A percentile compares a stretch with the other conserved stretches of the same genome.
phyloP scores from a whole-genome alignment of 2,329 filamentous ascomycete species.

The Cladobotryum mycophilum region DNA sequence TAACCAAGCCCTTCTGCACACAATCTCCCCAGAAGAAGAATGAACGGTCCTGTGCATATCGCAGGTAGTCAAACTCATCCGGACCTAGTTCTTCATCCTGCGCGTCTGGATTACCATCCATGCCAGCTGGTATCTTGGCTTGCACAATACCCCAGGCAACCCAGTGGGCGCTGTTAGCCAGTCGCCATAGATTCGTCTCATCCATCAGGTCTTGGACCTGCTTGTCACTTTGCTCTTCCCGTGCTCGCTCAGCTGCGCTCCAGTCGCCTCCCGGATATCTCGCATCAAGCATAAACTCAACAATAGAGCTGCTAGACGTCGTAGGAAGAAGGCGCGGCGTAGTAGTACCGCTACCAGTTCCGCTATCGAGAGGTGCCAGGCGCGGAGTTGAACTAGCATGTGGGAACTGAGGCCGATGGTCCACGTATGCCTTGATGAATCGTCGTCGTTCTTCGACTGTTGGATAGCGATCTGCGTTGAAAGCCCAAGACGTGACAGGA shows the following conservation, averaged over 20 bases:
- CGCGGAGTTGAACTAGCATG: slow-evolving; percentile 47
- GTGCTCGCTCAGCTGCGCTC: slow-evolving; percentile 47
- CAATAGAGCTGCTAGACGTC: slow-evolving; percentile 45
- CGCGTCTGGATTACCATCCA: slow-evolving; percentile 41
- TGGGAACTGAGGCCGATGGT: slow-evolving; percentile 66
- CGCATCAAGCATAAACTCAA: slow-evolving; percentile 79
- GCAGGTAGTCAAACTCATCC: slow-evolving; percentile 87
- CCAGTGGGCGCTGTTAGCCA: slow-evolving; percentile 86
- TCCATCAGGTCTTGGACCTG: slow-evolving; percentile 65
- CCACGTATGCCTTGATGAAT: slow-evolving; percentile 81
- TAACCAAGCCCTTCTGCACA: slow-evolving; percentile 67
- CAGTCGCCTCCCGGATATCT: slow-evolving; percentile 50
- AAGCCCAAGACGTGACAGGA: slow-evolving; percentile 55
- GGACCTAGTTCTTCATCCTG: slow-evolving; percentile 50
- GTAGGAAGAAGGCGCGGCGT: slow-evolving; percentile 33
- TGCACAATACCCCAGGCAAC: slow-evolving; percentile 95
- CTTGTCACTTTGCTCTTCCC: slow-evolving; percentile 58
- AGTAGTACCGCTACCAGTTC: slow-evolving; percentile 19
- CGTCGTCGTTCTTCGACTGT: slow-evolving; percentile 72
- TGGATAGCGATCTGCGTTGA: slow-evolving; percentile 67
- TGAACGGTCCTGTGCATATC: slow-evolving; percentile 83
- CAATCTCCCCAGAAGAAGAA: slow-evolving; percentile 95
- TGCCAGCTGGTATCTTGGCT: slow-evolving; percentile 67
- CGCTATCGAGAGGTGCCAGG: slow-evolving; percentile 38
- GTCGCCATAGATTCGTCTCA: slow-evolving; percentile 78